Base-by-base conservation (phyloP, 2,329 filamentous ascomycete genomes). In the Periconia sp. region DNA sequence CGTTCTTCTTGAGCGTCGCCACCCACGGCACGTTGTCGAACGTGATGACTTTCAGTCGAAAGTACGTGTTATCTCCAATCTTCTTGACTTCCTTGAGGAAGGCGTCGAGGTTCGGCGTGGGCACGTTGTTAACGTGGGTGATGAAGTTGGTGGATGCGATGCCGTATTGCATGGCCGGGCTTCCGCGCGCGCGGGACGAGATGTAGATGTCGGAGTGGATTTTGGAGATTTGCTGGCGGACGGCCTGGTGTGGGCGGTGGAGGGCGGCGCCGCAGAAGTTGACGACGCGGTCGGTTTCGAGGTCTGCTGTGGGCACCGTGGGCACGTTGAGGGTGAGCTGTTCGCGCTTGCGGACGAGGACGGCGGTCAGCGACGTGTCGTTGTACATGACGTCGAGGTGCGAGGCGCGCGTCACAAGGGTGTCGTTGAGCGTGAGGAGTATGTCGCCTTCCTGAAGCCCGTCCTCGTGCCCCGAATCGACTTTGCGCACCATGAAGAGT, bases 1-100 rank as follows among this genome's bases (percentile, higher is more conserved):
- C 93, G 65, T 97, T 97, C 84, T 97, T 97, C 86, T 99, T 99
- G 90, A 99, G 96, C 9, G 94, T 99, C 40, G 95, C 91, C n/a
- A 99, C 92, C 92, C 94, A 99, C 3, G 93, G 93, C 10, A 99
- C 92, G 67, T 95, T 96, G 74, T 99, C 94, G 69, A 99, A 99
- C 0, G 94, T 97, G 73, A 97, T 91, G n/a, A 94, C 91, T 73
- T 93, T 92, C 49, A 99, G 82, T 17, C 94, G 87, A 85, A 99
- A 99, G 76, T 99, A 99, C 1, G 92, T 96, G 69, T 99, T 99
- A 66, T 99, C 92, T 0, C 91, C 90, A 64, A 99, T 97, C 74
- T 89, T 87, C 63, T 88, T 85, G 17, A 95, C 92, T 59, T 92
- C 89, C 23, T 80, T 79, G 57, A 97, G 80, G 74, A 99, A 97